Evolutionary conservation across 2,329 filamentous ascomycete species (phyloP), one percentile per base, ranked within the genome.

Genomic region (Paradendryphiella salina): DNA sequence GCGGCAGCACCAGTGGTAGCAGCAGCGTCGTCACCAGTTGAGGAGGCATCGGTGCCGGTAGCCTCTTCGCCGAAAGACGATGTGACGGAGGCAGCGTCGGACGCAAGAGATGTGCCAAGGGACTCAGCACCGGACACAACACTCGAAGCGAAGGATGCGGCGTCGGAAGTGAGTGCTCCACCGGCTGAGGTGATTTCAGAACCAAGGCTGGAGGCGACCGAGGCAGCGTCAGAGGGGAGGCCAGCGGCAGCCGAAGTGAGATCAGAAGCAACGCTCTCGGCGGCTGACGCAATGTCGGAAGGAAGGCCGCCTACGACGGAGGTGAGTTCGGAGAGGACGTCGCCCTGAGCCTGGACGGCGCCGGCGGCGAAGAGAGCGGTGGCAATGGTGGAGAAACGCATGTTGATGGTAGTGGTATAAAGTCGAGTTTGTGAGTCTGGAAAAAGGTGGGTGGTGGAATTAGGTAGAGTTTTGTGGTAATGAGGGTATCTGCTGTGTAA

Each of bases 331-430:
- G 63, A 65, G 43, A 63, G 21, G 55, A 61, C 65, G 40, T 58
- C 51, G 37, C 64, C 23, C 65, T 71, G 68, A 44, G 66, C 68
- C 50, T 58, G 57, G 57, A 59, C 65, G 44, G 54, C 61, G 48
- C 59, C 56, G 50, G 67, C 67, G 54, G 57, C 67, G 59, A 67
- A 52, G 56, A 61, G 56, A 26, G 61, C 40, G 45, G 63, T 59
- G 59, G 69, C 55, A 42, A 69, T 49, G 60, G 61, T 58, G 55
- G 69, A 64, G 66, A 72, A 72, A 67, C 67, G 68, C 69, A 72
- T 72, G 36, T 60, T 70, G 64, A 61, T 46, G 45, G 41, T 37
- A 42, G 29, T 41, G 31, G 46, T 53, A 51, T 26, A 10, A 6
- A 26, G 35, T 40, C 32, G 18, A 26, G 10, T 23, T 21, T 37